Evolutionary conservation across 768 basidiomycete species (phyloP).

Genomic region (Neoboletus brunneissimus): DNA sequence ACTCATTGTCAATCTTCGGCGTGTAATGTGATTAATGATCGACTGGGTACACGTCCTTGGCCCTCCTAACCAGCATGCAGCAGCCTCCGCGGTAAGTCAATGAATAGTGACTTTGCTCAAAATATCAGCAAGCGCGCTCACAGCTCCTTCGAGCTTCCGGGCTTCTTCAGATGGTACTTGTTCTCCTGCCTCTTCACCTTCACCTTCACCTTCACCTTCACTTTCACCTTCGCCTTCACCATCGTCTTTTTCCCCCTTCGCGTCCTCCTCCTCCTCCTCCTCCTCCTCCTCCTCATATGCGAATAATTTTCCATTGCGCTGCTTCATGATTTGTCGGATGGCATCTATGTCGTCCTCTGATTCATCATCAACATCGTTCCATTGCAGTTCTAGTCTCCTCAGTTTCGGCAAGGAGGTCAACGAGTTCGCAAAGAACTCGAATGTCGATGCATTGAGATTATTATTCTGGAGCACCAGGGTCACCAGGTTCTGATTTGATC

Average conservation of each 20-base stretch:
- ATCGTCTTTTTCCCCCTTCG: constrained; percentile 38
- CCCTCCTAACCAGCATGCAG: constrained; percentile 1
- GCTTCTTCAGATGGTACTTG: constrained; percentile 26
- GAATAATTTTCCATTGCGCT: constrained; percentile 64
- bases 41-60: constrained; percentile 21
- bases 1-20: neutral
- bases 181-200: constrained; percentile 16
- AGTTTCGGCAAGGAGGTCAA: constrained; percentile 61
- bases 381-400: constrained; percentile 78
- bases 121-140: constrained; percentile 63
- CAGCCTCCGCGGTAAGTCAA: constrained; percentile 19
- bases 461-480: constrained; percentile 88
- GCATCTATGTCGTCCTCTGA: constrained; percentile 54
- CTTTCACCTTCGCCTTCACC: constrained; percentile 19
- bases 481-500: constrained; percentile 72
- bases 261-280: constrained; percentile 63
- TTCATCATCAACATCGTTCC: constrained; percentile 84
- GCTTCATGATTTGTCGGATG: constrained; percentile 53
- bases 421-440: constrained; percentile 62
- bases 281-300: constrained; percentile 80
- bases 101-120: constrained; percentile 61
- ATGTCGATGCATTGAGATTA: constrained; percentile 73
- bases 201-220: constrained; percentile 26
- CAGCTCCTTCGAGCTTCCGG: constrained; percentile 32
- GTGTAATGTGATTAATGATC: constrained; percentile 11